A percentile compares a stretch with the other conserved stretches of the same genome.
These are phyloP conservation scores for Phytophthora capsici DNA, from an alignment of 352 stramenopile genomes.

Conservation along the genomic window DNA sequence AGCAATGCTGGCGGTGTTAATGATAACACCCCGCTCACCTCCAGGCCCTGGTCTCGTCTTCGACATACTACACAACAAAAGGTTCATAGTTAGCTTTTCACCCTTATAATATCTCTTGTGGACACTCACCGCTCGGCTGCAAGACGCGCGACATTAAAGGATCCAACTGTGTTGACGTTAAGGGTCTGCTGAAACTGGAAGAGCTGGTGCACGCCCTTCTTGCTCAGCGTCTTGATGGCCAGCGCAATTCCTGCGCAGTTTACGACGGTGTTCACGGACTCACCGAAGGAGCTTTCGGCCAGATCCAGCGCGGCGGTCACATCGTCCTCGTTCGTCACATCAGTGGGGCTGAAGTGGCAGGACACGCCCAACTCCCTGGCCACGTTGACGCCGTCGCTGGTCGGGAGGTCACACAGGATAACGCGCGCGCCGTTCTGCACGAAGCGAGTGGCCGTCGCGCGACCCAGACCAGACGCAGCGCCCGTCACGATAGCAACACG, in stretches of 20 bases:
- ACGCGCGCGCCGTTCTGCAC: constrained; percentile 90
- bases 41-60: constrained; percentile 71
- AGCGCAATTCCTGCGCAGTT: constrained; percentile 96
- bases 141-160: constrained; percentile 97
- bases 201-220: constrained; percentile 92
- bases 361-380: constrained; percentile 78
- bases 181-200: constrained; percentile 96
- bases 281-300: constrained; percentile 91
- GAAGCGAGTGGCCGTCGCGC: constrained; percentile 91
- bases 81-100: not conserved
- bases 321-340: constrained; percentile 91
- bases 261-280: constrained; percentile 94
- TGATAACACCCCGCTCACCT: constrained; percentile 95
- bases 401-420: constrained; percentile 92
- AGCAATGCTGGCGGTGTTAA: constrained; percentile 98
- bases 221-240: constrained; percentile 92
- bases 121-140: constrained; percentile 89
- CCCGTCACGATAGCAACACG: constrained; percentile 93
- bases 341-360: constrained; percentile 82
- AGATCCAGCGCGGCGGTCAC: constrained; percentile 91
- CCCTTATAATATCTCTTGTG: too few relatives aligned
- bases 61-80: constrained; percentile 74
- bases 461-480: constrained; percentile 93
- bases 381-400: constrained; percentile 79
- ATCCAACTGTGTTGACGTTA: constrained; percentile 96